Base-by-base conservation (phyloP, 805 yeast species). In the Kodamaea lidongshanica region DNA sequence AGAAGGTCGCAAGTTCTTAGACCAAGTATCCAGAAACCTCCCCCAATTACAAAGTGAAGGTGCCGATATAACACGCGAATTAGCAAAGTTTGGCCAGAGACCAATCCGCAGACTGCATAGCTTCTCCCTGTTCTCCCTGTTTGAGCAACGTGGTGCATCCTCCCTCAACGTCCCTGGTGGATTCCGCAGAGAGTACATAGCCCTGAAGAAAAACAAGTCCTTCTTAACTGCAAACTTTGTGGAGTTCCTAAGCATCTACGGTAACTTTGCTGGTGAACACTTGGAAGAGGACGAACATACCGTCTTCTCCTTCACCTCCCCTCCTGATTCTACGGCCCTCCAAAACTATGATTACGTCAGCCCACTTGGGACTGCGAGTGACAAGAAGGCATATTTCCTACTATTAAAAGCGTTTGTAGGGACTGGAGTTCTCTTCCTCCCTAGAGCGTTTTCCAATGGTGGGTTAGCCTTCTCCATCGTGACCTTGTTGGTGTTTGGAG, bases 211-310 rank as follows among this genome's bases (percentile, higher is more conserved):
- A 32, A 31, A 61, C 25, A 28, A 33, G 19, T 75, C 63, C 9
- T 66, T 77, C 34, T 52, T 81, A 22, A 77, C 94, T 1, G 69
- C 74, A 35, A 83, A 82, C 52, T 83, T 83, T 40, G 63, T 82
- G 42, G 92, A 83, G 51, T 83, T 83, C 46, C 59, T 83, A 26
- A 77, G 82, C 39, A 67, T 83, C 6, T 83, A 83, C 53, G 94
- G 94, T 5, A 89, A 83, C 59, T 83, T 83, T 56, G 92, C 92
- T 2, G 94, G 94, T 49, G 92, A 82, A 54, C 74, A 77, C 22
- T 66, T 82, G 32, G 89, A 80, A 44, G 81, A 76, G 46, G 78
- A 72, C 32, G 63, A 58, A 12, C 44, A 33, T 12, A 75, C 65
- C 27, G 74, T 66, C 26, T 61, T 58, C 14, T 45, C 59, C 2